phyloP scores from a whole-genome alignment of 257 asterid species.

The Echites panduratus region DNA sequence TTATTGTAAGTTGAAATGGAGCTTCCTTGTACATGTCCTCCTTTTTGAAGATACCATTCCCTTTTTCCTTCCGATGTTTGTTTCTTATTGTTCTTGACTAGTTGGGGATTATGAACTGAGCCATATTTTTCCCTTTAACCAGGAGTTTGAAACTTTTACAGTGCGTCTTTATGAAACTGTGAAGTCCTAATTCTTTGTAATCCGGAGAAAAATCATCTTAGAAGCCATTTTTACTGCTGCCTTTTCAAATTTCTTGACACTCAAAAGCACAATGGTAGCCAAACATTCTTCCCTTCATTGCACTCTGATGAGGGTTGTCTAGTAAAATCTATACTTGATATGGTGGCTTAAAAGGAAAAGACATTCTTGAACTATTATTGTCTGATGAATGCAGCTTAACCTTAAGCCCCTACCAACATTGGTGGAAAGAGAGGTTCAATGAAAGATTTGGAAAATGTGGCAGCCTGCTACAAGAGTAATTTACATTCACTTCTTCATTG shows the following conservation, averaged over 20 bases:
- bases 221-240: constrained; percentile 4
- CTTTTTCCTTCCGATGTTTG: neutral
- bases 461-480: constrained; percentile 71
- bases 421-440: constrained; percentile 80
- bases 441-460: constrained; percentile 81
- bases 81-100: neutral
- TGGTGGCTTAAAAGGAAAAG: constrained; percentile 34
- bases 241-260: neutral
- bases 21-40: neutral
- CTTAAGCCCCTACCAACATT: constrained; percentile 53
- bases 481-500: constrained; percentile 78
- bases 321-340: constrained; percentile 21
- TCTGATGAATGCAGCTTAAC: constrained; percentile 81
- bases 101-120: neutral
- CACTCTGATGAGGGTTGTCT: constrained; percentile 16
- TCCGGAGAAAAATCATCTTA: neutral
- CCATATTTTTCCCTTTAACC: neutral
- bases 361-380: constrained; percentile 56
- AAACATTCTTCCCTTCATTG: neutral
- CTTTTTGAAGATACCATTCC: neutral
- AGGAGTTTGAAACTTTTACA: neutral
- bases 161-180: neutral
- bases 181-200: constrained; percentile 2
- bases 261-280: neutral
- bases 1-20: neutral